Conservation (phyloP, 345 rosid genomes). For the Arabidopsis arenosa region DNA sequence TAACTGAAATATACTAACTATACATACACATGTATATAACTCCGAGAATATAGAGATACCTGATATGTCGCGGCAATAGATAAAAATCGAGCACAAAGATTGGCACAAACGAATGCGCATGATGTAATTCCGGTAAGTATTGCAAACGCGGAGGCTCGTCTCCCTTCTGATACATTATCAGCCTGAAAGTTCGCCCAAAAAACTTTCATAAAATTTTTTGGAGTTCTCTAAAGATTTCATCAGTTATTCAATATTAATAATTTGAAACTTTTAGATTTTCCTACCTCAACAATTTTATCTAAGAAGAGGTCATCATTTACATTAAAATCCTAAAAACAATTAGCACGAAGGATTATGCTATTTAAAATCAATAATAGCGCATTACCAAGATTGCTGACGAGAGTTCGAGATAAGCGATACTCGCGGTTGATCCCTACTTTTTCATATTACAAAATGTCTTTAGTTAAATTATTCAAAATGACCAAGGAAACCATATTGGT, state of each 20-base stretch:
- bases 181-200: constrained; percentile 51
- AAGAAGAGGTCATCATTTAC: too few relatives aligned
- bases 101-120: constrained; percentile 77
- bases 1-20: not conserved
- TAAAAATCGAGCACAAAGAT: constrained; percentile 75
- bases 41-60: constrained; percentile 44
- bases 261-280: not conserved
- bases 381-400: too few relatives aligned
- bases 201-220: not conserved
- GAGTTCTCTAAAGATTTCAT: not conserved
- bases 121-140: constrained; percentile 78
- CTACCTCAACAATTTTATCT: too few relatives aligned
- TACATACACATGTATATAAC: not conserved
- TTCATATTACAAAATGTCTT: too few relatives aligned
- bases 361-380: too few relatives aligned
- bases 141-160: constrained; percentile 74
- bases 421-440: too few relatives aligned
- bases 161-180: constrained; percentile 66
- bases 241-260: not conserved
- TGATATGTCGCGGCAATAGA: constrained; percentile 76
- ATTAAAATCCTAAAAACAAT: too few relatives aligned
- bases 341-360: too few relatives aligned
- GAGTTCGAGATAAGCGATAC: too few relatives aligned
- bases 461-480: too few relatives aligned
- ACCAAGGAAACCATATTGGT: too few relatives aligned